Percentiles rank a stretch among this genome's conserved stretches.
phyloP scores from a whole-genome alignment of 257 asterid genomes.

The Scutellaria barbata region DNA sequence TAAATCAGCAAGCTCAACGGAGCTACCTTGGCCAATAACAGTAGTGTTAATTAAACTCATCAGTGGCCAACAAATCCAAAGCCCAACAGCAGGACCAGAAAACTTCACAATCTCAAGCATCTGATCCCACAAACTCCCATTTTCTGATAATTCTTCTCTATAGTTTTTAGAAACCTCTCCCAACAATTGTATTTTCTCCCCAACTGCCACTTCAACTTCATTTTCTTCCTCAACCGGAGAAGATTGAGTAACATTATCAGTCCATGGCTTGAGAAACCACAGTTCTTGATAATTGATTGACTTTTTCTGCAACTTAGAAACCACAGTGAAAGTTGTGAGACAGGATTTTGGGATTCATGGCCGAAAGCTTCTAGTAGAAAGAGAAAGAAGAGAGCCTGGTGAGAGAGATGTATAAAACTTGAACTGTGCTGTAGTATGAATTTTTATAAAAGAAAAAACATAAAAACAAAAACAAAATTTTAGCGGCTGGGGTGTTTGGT shows the following conservation, averaged over 20 bases:
- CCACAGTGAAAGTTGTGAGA: conserved; percentile 18
- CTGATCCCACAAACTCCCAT: conserved; percentile 62
- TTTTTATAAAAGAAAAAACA: too few species aligned
- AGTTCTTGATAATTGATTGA: conserved; percentile 5
- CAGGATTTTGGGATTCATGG: conserved; percentile 39
- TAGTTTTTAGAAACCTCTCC: conserved; percentile 28
- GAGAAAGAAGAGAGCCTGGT: conserved; percentile 16
- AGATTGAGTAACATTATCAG: conserved; percentile 9
- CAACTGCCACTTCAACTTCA: conserved; percentile 28
- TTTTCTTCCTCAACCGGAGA: conserved; percentile 32
- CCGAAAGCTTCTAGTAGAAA: background rate
- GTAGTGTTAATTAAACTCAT: conserved; percentile 90
- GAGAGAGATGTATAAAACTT: background rate
- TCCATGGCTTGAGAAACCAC: conserved; percentile 27
- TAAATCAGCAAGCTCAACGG: conserved; percentile 82
- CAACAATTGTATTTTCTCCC: conserved; percentile 24
- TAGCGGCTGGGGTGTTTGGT: too few species aligned
- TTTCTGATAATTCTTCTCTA: conserved; percentile 44
- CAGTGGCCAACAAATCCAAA: conserved; percentile 83
- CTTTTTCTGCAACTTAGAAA: conserved; percentile 7
- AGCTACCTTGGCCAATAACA: conserved; percentile 85
- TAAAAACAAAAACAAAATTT: too few species aligned
- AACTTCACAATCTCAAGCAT: conserved; percentile 69
- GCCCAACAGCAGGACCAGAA: conserved; percentile 89
- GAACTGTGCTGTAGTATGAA: too few species aligned